A percentile compares a stretch with the other conserved stretches of the same genome.
Conservation (phyloP, 208 protist species). For the Acanthamoeba lenticulata region DNA sequence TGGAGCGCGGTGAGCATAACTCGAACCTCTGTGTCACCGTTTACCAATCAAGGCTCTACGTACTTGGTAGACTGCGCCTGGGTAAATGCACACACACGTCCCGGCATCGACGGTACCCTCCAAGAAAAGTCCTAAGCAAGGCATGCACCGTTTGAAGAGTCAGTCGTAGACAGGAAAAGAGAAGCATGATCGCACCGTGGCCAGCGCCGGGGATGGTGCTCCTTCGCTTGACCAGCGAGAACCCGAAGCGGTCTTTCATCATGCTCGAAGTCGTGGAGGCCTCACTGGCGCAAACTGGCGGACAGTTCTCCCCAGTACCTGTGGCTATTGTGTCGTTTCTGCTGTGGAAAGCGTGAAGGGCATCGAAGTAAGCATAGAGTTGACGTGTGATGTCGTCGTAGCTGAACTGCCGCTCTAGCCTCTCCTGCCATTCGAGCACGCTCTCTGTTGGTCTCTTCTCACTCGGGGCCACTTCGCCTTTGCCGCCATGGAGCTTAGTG, state of each 20-base stretch:
- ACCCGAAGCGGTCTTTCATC: neutral
- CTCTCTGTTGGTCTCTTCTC: too few species aligned
- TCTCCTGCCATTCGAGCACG: constrained; percentile 1
- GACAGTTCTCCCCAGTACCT: neutral
- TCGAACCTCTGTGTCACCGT: too few species aligned
- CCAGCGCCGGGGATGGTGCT: constrained; percentile 20
- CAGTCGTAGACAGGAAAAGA: neutral
- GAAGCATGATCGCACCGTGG: neutral
- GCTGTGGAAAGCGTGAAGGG: constrained; percentile 17
- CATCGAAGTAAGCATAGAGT: constrained; percentile 7
- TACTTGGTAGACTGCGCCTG: constrained; percentile 20
- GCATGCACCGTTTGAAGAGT: neutral
- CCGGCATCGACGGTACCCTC: neutral
- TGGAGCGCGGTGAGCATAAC: too few species aligned
- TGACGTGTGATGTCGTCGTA: constrained; percentile 40
- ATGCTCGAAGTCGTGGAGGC: neutral
- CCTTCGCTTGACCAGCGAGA: neutral
- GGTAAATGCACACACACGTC: constrained; percentile 25
- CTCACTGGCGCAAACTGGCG: neutral
- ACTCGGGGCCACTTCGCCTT: neutral
- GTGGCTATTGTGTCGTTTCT: neutral
- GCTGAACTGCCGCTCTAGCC: neutral
- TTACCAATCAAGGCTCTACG: neutral
- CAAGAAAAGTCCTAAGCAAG: neutral
- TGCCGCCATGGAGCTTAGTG: neutral